Base-by-base conservation (phyloP, 768 basidiomycete genomes). In the Asterophora parasitica region DNA sequence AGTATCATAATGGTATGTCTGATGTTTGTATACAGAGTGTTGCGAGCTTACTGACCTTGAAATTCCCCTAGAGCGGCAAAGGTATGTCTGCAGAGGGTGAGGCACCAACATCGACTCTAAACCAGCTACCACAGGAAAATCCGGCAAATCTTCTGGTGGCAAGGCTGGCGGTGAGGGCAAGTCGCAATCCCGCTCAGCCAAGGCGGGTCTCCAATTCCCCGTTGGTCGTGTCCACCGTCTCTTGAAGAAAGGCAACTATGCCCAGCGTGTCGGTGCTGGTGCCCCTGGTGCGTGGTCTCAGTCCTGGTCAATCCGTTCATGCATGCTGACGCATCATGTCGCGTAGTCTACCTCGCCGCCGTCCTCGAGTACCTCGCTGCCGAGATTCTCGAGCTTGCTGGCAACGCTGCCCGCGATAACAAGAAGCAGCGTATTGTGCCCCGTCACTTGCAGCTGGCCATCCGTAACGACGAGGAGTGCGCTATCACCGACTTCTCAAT, bases 341-440 rank as follows among this genome's bases (percentile, higher is more conserved):
- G 4, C 31, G 7, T 58, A 88, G 89, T 94, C 39, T 94, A 94
- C 70, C 84, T 93, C 55, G 92, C 90, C 44, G 90, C 90, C 38
- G 92, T 93, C 49, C 83, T 94, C 49, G 92, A 93, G 64, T 92
- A 95, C 69, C 79, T 94, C 51, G 82, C 91, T 33, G 92, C 92
- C 38, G 92, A 95, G 66, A 93, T 95, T 65, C 81, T 95, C 58
- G 92, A 95, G 72, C 74, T 95, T 36, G 92, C 92, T 51, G 92
- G 92, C 31, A 88, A 89, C 48, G 88, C 89, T 30, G 88, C 89
- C 35, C 85, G 88, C 48, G 88, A 88, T 69, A 91, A 91, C 77
- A 91, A 90, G 78, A 90, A 93, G 74, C 87, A 91, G 55, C 91
- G 93, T 81, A 94, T 95, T 61, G 89, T 94, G 20, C 93, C 92